Base-by-base conservation (phyloP, 306 rosid genomes). In the Cyamopsis tetragonoloba region DNA sequence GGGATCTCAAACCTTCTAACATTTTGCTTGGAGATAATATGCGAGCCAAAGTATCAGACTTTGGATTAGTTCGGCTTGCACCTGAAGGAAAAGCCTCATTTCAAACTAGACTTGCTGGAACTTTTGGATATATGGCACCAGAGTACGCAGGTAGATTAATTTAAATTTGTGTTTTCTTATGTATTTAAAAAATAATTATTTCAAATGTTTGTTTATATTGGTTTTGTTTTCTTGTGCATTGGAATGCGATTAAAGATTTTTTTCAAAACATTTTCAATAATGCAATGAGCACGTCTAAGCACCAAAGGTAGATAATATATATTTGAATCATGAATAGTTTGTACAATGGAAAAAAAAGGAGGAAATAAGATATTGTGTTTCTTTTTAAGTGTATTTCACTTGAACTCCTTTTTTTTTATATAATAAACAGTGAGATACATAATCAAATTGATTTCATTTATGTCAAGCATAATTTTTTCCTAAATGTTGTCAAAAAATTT, bases 111-210 rank as follows among this genome's bases (percentile, higher is more conserved):
- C 79, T 90, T 15, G 99, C 99, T 0, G 96, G 99, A 81, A 93
- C 99, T 41, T 93, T 93, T 58, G 99, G 99, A 7, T 93, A 93
- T 73, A 77, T 93, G 61, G 96, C 97, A 26, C 99, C 99, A 5
- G 99, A 93, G 43, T 93, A 93, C 71, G 99, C 97, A 54, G 90
- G 99, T 90, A 13, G n/a, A 1, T 59, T 28, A 8, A 32, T 68
- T 8, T 14, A 1, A 9, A 23, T 2, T 27, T 20, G 14, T 31
- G 27, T 35, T 51, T n/a, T 14, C 6, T 28, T 12, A 8, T 11
- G 1, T 3, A 13, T 9, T 0, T 20, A 0, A 15, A 35, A 58
- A 32, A 26, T 0, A 7, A 26, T 15, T 3, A 12, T 10, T 14
- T 2, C 12, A 0, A 6, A 15, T 34, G 19, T 13, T 30, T 64